Evolutionary conservation across 192 early-diverging fungal species (phyloP), one percentile per base, ranked within the genome.

Genomic region (Coemansia sp.): DNA sequence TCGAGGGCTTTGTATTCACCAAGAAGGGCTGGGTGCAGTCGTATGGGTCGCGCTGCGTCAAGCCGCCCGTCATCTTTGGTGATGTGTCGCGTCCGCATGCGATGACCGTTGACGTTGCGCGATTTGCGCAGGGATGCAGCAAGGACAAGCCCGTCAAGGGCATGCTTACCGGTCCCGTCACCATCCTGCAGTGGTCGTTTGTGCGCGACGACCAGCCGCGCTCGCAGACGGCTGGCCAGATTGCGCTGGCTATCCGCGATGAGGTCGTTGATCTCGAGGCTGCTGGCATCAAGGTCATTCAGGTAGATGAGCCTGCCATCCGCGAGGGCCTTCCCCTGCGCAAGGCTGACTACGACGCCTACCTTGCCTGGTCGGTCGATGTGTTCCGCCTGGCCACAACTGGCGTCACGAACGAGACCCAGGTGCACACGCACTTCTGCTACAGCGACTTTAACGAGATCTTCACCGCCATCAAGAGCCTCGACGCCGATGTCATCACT

Each of bases 371-470:
- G 97, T 92, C 97, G 55, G 95, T 95, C 62, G 87, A 90, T 39
- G 87, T 92, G 34, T 99, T 99, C 91, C 86, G 90, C 68, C 86
- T 99, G 55, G 84, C 94, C 57, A 94, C 94, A 60, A 85, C 88
- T 29, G 92, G 90, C 67, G 97, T 99, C 34, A 62, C 74, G 30
- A 87, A 94, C 74, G 85, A 86, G 43, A 96, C 94, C 43, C 94
- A 98, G 85, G 95, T 99, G 81, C 97, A 98, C 88, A 91, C 91
- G 53, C 95, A 97, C 84, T 95, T 99, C 89, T 99, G 96, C 85
- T 99, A 99, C 90, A 91, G 89, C 78, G 97, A 99, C 81, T 99
- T 99, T 81, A 93, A 98, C 82, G 95, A 95, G 84, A 99, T 99
- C 75, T 94, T 99, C 84, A 87, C 89, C 45, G 89, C 95, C 30